Conservation (phyloP, 768 basidiomycete species). For the Rhizopogon roseolus region DNA sequence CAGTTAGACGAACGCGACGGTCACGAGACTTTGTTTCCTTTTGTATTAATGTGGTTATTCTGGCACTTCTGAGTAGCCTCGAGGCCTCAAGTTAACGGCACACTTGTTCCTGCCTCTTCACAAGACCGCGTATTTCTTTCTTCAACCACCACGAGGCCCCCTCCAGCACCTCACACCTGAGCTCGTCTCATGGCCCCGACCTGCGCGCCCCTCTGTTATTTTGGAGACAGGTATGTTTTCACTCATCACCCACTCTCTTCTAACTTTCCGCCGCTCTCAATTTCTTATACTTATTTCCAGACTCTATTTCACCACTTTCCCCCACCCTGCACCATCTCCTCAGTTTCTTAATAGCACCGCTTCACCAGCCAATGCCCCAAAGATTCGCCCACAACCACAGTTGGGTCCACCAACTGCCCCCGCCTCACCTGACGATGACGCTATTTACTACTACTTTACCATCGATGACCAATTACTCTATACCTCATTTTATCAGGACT, state of each 20-base stretch:
- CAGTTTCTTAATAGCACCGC: constrained; percentile 58
- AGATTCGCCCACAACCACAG: constrained; percentile 54
- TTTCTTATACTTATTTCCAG: constrained; percentile 30
- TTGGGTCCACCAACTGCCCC: constrained; percentile 48
- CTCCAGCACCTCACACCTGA: background rate
- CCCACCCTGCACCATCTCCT: constrained; percentile 65
- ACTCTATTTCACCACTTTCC: constrained; percentile 88
- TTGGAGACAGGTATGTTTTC: constrained; percentile 62
- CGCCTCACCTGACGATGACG: constrained; percentile 66
- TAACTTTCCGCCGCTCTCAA: constrained; percentile 5
- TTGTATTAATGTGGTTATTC: constrained; percentile 17
- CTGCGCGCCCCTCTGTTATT: constrained; percentile 78
- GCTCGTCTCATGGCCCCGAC: constrained; percentile 30
- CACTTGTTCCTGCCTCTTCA: constrained; percentile 9
- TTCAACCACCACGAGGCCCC: constrained; percentile 4
- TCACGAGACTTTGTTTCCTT: constrained; percentile 31
- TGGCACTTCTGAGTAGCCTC: constrained; percentile 1
- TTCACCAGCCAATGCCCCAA: constrained; percentile 49
- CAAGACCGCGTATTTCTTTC: constrained; percentile 5
- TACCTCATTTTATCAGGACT: constrained; percentile 92
- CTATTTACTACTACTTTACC: constrained; percentile 85
- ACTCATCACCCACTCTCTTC: constrained; percentile 1
- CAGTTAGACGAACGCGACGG: constrained; percentile 27
- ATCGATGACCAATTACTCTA: constrained; percentile 91
- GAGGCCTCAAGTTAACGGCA: constrained; percentile 22